Evolutionary conservation across 2,329 filamentous ascomycete species (phyloP).

Genomic region (Reticulascus tulasneorum): DNA sequence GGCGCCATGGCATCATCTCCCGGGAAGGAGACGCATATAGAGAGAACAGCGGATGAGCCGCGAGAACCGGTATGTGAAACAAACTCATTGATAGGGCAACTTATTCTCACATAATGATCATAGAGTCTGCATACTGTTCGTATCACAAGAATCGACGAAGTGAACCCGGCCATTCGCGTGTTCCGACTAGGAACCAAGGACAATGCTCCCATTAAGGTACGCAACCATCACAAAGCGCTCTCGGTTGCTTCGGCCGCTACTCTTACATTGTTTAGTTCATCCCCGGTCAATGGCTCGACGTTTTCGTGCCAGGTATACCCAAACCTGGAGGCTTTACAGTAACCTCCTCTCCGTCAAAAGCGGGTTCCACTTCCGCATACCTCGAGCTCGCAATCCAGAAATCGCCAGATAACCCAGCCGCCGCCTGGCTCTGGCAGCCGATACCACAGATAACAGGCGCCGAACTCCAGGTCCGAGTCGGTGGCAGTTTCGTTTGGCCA

Average conservation of each 20-base stretch:
- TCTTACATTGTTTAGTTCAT: constrained; percentile 51
- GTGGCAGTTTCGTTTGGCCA: constrained; percentile 79
- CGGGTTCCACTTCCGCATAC: constrained; percentile 38
- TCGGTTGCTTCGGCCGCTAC: not conserved
- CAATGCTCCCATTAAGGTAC: constrained; percentile 43
- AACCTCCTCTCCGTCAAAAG: constrained; percentile 65
- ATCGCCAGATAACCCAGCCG: constrained; percentile 66
- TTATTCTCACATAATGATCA: constrained; percentile 16
- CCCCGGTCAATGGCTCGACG: constrained; percentile 86
- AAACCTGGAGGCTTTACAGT: constrained; percentile 86
- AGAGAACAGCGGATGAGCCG: constrained; percentile 71
- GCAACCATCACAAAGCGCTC: constrained; percentile 4
- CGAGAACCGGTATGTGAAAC: constrained; percentile 50
- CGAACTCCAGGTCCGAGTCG: constrained; percentile 64
- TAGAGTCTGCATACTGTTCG: constrained; percentile 58
- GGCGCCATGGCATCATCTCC: too few species aligned
- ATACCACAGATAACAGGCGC: constrained; percentile 51
- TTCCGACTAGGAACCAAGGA: constrained; percentile 58
- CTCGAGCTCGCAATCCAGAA: constrained; percentile 77
- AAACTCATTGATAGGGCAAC: not conserved
- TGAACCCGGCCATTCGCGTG: constrained; percentile 66
- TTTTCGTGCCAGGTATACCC: constrained; percentile 64
- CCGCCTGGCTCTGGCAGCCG: constrained; percentile 70
- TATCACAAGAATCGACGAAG: constrained; percentile 55
- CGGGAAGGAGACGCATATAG: constrained; percentile 48